Evolutionary conservation across 495 filamentous ascomycete genomes (phyloP).

Genomic region (Saxispiralis lemnorum): DNA sequence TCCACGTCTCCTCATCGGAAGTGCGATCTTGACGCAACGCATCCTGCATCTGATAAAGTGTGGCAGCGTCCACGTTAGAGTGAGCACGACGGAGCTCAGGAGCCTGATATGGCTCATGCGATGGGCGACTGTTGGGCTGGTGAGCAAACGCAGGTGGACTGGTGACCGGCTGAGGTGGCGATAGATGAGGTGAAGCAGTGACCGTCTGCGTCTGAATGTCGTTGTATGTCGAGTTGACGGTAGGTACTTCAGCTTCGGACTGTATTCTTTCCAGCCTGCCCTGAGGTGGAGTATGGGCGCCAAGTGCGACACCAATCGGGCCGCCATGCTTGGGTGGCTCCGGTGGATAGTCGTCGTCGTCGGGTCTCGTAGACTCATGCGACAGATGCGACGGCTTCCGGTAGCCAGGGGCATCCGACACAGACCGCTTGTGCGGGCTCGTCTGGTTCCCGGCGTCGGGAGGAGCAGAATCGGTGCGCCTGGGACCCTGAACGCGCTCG

Average conservation of each 20-base stretch:
- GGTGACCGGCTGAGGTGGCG: slow-evolving; percentile 48
- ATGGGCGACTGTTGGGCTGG: slow-evolving; percentile 46
- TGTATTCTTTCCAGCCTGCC: slow-evolving; percentile 10
- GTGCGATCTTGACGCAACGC: slow-evolving; percentile 28
- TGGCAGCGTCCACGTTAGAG: slow-evolving; percentile 63
- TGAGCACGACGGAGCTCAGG: slow-evolving; percentile 61
- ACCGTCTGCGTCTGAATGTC: slow-evolving; percentile 2
- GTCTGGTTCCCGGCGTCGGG: slow-evolving; percentile 25
- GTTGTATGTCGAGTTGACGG: not conserved
- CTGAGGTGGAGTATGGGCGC: not conserved
- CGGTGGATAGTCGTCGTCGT: slow-evolving; percentile 21
- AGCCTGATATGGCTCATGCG: slow-evolving; percentile 47
- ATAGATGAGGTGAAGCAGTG: slow-evolving; percentile 25
- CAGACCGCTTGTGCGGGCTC: slow-evolving; percentile 31
- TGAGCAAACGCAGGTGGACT: slow-evolving; percentile 63
- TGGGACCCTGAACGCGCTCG: slow-evolving; percentile 1
- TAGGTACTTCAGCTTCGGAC: slow-evolving; percentile 11
- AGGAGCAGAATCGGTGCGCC: slow-evolving; percentile 26
- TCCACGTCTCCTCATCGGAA: slow-evolving; percentile 4
- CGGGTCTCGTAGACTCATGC: slow-evolving; percentile 20
- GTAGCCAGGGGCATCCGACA: slow-evolving; percentile 38
- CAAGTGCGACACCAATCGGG: slow-evolving; percentile 11
- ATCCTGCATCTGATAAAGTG: slow-evolving; percentile 56
- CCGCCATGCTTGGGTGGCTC: slow-evolving; percentile 27
- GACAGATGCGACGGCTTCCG: slow-evolving; percentile 29